These are phyloP conservation scores for Papiliotrema terrestris DNA, from an alignment of 1,284 basidiomycete genomes.

Conservation along the genomic window DNA sequence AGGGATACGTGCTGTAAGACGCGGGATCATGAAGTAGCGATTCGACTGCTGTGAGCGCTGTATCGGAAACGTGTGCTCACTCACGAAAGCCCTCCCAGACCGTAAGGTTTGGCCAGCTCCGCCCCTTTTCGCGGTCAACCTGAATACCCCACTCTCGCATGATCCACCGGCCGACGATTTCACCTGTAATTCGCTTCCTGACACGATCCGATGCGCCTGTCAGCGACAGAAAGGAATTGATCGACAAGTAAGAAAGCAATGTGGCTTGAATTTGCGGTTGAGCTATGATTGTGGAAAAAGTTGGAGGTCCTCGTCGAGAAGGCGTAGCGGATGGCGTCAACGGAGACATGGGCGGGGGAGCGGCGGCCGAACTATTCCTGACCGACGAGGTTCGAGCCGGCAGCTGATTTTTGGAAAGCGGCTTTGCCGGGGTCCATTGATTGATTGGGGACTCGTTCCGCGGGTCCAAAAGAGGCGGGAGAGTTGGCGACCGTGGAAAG, in stretches of 20 bases:
- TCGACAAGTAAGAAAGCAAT: conserved; percentile 36
- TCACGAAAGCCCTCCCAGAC: conserved; percentile 50
- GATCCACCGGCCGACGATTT: conserved; percentile 47
- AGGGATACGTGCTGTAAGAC: conserved; percentile 44
- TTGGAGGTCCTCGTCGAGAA: too few species aligned
- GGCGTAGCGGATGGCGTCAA: too few species aligned
- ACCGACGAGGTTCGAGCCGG: not conserved
- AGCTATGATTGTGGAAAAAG: conserved; percentile 21
- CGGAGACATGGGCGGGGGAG: too few species aligned
- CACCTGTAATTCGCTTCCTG: conserved; percentile 40
- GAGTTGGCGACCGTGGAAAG: conserved; percentile 19
- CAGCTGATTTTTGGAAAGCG: not conserved
- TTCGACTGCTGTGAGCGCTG: conserved; percentile 35
- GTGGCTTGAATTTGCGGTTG: conserved; percentile 34
- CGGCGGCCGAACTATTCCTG: too few species aligned
- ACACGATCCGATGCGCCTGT: conserved; percentile 32
- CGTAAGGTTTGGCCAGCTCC: conserved; percentile 46
- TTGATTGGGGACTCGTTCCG: not conserved
- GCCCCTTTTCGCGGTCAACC: conserved; percentile 26
- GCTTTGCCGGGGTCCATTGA: not conserved
- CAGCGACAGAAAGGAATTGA: conserved; percentile 46
- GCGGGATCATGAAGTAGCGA: conserved; percentile 45
- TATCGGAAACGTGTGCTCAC: conserved; percentile 2
- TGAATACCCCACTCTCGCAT: conserved; percentile 43
- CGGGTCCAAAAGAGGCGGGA: conserved; percentile 20